These are phyloP conservation scores for Xylaria sp. DNA, from an alignment of 2,329 filamentous ascomycete species.

Conservation along the genomic window DNA sequence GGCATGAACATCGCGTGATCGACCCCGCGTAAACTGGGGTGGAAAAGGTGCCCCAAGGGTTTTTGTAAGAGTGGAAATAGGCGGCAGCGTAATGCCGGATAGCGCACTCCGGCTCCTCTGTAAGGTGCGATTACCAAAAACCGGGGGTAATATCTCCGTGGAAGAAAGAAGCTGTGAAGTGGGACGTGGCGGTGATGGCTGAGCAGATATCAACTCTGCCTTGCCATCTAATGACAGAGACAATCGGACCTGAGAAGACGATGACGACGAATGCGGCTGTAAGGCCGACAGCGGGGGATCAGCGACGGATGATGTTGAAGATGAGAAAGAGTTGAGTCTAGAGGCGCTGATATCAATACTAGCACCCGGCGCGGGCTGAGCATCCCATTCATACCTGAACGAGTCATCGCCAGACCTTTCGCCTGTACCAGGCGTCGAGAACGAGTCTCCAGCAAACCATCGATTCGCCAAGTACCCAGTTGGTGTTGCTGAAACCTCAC, in stretches of 20 bases:
- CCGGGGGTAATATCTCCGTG: constrained; percentile 52
- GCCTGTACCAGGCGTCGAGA: constrained; percentile 55
- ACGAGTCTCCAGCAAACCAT: constrained; percentile 60
- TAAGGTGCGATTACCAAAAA: constrained; percentile 58
- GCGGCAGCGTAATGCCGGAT: constrained; percentile 61
- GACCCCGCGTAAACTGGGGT: constrained; percentile 66
- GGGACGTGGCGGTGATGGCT: constrained; percentile 71
- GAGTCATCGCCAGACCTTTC: constrained; percentile 50
- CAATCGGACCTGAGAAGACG: constrained; percentile 66
- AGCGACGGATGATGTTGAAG: constrained; percentile 49
- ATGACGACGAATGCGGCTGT: constrained; percentile 45
- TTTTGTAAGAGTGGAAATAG: constrained; percentile 58
- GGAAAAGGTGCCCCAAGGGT: constrained; percentile 58
- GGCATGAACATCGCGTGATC: constrained; percentile 84
- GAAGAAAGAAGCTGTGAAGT: constrained; percentile 54
- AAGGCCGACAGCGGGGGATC: constrained; percentile 46
- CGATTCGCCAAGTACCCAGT: constrained; percentile 61
- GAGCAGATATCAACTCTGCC: constrained; percentile 79
- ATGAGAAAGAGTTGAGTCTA: constrained; percentile 52
- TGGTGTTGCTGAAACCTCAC: constrained; percentile 51
- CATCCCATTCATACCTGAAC: constrained; percentile 48
- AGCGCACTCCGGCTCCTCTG: constrained; percentile 75
- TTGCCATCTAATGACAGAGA: constrained; percentile 88
- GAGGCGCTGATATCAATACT: constrained; percentile 4
- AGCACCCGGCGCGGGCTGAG: neutral